These are phyloP conservation scores for Eucalyptus marginata DNA, from an alignment of 345 rosid genomes.

Conservation along the genomic window DNA sequence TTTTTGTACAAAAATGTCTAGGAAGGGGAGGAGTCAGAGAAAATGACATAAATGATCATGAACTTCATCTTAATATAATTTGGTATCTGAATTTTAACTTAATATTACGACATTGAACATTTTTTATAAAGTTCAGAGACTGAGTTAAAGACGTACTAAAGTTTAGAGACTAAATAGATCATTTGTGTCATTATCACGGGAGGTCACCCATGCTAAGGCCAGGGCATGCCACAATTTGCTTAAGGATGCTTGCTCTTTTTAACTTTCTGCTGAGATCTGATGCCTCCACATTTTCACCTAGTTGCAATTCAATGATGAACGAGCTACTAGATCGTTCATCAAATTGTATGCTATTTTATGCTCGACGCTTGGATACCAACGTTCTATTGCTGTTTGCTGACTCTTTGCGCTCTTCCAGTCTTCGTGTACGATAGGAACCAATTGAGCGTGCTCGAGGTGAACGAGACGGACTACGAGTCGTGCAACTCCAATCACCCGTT, in stretches of 20 bases:
- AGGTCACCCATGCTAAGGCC: background rate
- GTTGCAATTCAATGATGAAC: background rate
- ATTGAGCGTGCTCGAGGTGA: slow-evolving; percentile 77
- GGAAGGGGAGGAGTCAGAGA: fast-evolving
- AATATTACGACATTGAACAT: no score
- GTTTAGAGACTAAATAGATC: fast-evolving
- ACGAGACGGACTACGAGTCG: slow-evolving; percentile 52
- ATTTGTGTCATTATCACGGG: fast-evolving
- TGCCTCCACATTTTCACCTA: background rate
- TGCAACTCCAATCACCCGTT: slow-evolving; percentile 67
- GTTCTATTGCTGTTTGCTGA: background rate
- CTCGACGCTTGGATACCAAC: background rate
- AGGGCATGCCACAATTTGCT: background rate
- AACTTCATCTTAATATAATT: fast-evolving
- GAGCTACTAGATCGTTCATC: background rate
- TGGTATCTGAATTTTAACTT: no score
- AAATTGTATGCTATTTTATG: background rate
- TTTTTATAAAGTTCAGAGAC: fast-evolving
- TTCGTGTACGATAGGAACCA: slow-evolving; percentile 89
- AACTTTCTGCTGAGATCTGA: background rate
- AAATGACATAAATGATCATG: fast-evolving
- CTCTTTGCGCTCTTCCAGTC: slow-evolving; percentile 14
- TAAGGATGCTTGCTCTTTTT: background rate
- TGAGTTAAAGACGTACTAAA: fast-evolving
- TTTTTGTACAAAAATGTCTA: no score